Evolutionary conservation across 106 monocot genomes (phyloP), one percentile per base, ranked within the genome.

Genomic region (Iris macrosiphon): DNA sequence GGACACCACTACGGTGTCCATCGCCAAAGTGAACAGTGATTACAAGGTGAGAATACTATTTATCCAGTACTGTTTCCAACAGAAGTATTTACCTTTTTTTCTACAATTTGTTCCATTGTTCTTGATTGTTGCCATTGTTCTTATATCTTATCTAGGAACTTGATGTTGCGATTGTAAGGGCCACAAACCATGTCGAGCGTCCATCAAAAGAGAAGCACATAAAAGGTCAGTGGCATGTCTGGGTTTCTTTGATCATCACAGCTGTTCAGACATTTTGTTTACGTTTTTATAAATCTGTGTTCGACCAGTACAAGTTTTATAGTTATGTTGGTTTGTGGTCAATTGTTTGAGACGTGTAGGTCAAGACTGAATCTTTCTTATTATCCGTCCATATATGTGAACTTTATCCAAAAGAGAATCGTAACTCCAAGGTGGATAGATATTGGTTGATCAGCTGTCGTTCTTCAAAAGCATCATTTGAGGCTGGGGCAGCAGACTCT

Each of bases 21-120:
- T 95, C 61, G 94, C 88, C 12, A 95, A 95, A 74, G 89, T 95
- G 31, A 95, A 89, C 53, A 95, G 94, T 52, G 89, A 95, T 73
- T 95, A 85, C 70, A 82, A 79, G 89, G 94, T 84, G 6, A 28
- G 35, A 49, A 28, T 10, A 43, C 26, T 49, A 40, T 32, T 54
- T 4, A 40, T 4, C 6, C 29, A 16, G 17, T 43, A 15, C 10
- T 21, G 57, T 19, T 40, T 20, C 40, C 25, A 41, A 41, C 23
- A 39, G 13, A 45, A 45, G 33, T 22, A 37, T 34, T 15, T 15
- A 28, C 8, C 28, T 58, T 20, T 18, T 18, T 54, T 54, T 54
- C 53, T 33, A 40, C n/a, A n/a, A 0, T 41, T 27, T 41, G 4
- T 41, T 4, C 27, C 9, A 14, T 4, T 41, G 24, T 6, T 26